Conservation (phyloP, 2,329 filamentous ascomycete species). For the Paracamarosporium sp. region DNA sequence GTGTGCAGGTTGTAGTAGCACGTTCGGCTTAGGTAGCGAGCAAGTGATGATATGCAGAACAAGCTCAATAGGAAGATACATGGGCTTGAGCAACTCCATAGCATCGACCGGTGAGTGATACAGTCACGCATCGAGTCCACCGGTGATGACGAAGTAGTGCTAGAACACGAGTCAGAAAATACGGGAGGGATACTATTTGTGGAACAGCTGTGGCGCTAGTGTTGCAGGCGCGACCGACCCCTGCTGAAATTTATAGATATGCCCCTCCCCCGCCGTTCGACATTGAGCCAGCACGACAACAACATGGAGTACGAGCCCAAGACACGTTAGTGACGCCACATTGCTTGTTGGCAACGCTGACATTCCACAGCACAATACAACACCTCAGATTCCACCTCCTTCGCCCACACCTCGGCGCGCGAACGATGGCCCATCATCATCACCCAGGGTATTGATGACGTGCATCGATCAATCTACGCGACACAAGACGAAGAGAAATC, state of each 20-base stretch:
- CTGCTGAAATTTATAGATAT: conserved; percentile 11
- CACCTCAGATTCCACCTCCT: conserved; percentile 84
- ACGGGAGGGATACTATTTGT: conserved; percentile 8
- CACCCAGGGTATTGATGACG: conserved; percentile 90
- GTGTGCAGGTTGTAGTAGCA: conserved; percentile 47
- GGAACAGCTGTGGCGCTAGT: background rate
- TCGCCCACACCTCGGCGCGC: conserved; percentile 83
- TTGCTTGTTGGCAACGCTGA: conserved; percentile 6
- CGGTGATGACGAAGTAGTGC: conserved; percentile 5
- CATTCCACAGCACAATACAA: conserved; percentile 69
- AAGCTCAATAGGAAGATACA: conserved; percentile 34
- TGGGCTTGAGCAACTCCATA: conserved; percentile 18
- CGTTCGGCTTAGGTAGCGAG: conserved; percentile 23
- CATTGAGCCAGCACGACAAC: background rate
- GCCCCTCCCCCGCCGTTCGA: conserved; percentile 17
- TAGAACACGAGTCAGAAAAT: conserved; percentile 4
- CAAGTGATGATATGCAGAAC: conserved; percentile 35
- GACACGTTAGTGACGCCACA: conserved; percentile 63
- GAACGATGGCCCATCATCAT: conserved; percentile 94
- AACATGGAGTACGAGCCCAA: conserved; percentile 78
- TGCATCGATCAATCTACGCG: conserved; percentile 75
- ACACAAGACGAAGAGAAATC: conserved; percentile 68
- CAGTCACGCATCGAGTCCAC: background rate
- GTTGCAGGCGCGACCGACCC: background rate
- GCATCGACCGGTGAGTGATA: background rate